Evolutionary conservation across 108 stramenopile species (phyloP), one percentile per base, ranked within the genome.

Genomic region (Nannochloropsis oceanica): DNA sequence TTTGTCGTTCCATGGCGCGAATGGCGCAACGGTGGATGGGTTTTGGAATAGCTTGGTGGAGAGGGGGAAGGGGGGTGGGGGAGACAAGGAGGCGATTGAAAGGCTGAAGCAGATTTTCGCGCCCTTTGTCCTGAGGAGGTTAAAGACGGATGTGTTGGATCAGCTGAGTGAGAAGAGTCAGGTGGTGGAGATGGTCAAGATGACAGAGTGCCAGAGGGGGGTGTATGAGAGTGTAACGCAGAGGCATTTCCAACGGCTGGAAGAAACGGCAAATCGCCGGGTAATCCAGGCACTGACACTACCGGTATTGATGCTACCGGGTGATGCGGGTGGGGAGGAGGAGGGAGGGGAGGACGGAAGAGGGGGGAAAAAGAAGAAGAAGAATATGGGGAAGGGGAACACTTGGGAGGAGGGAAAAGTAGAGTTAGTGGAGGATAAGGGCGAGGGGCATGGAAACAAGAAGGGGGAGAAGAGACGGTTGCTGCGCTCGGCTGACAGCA

Each of bases 51-150:
- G 82, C 34, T 88, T 89, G 24, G 84, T 88, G 18, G 88, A 88
- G 86, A 44, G 80, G 14, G 44, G 86, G 25, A 80, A 43, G 20
- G 85, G 44, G 18, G 50, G 85, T 27, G 79, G 27, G 12, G 13
- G 25, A 24, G 34, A 25, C 9, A 34, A 11, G 18, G n/a, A n/a
- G 44, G 14, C 42, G 83, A 84, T 87, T 26, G 42, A 43, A 26
- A 85, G 84, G 86, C 43, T 91, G 84, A 85, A 86, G 13, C 46
- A 43, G 2, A 89, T 89, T 84, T 79, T 91, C 18, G 46, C 86
- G 26, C 91, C 91, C 0, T 90, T 91, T 24, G 87, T 92, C 27
- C 88, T 92, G 25, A 89, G 92, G 13, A 89, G 92, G 0, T 84
- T 92, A 12, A 92, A 92, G 85, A 27, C 44, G 34, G 91, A 87